Evolutionary conservation across 1,284 basidiomycete species (phyloP).

Genomic region (Fistulinella cinereoalba): DNA sequence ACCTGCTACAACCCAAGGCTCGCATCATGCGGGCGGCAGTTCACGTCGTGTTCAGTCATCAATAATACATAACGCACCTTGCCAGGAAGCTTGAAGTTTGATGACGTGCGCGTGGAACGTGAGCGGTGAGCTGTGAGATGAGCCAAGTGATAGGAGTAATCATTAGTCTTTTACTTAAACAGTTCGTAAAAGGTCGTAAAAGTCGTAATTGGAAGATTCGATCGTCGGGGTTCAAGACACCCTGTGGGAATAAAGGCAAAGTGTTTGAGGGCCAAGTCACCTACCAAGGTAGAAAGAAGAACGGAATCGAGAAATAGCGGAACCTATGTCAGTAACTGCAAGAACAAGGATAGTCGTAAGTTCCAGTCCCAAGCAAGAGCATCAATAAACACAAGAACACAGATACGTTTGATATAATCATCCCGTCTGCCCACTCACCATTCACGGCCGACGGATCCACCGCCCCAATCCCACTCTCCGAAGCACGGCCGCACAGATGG

Average conservation of each 20-base stretch:
- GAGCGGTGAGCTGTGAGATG: too few species aligned
- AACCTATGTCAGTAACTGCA: neutral
- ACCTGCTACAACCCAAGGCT: too few species aligned
- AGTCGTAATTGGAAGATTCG: too few species aligned
- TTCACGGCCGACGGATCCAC: constrained; percentile 25
- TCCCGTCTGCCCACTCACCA: constrained; percentile 2
- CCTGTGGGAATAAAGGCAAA: neutral
- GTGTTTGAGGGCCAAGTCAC: neutral
- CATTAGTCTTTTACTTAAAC: neutral
- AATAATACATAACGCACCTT: too few species aligned
- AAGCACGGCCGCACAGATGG: constrained; percentile 25
- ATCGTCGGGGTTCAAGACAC: too few species aligned
- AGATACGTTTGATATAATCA: neutral
- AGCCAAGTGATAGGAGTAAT: neutral
- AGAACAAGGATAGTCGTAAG: constrained; percentile 1
- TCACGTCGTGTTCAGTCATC: too few species aligned
- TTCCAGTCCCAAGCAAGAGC: neutral
- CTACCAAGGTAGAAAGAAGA: neutral
- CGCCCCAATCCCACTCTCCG: constrained; percentile 25
- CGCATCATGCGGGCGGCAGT: too few species aligned
- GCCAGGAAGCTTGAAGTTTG: too few species aligned
- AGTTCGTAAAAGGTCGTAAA: constrained; percentile 1
- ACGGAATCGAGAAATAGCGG: neutral
- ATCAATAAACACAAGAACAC: neutral
- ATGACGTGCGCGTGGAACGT: too few species aligned